Evolutionary conservation across 352 stramenopile genomes (phyloP).

Genomic region (Phytophthora uliginosa): DNA sequence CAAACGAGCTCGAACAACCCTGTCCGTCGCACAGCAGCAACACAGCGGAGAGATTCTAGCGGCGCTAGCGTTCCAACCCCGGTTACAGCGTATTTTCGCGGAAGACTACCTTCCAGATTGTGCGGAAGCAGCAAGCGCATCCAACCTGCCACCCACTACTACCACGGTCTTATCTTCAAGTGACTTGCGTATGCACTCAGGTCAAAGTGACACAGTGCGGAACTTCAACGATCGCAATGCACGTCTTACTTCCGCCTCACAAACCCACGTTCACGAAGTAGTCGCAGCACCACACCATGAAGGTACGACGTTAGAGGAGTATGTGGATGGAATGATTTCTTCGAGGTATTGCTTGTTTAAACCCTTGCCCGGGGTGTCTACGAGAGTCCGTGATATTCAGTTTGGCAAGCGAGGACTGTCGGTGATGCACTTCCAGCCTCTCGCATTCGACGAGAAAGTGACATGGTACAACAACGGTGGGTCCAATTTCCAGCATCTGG

Average conservation of each 20-base stretch:
- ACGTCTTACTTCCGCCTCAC: neutral
- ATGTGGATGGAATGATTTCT: slow-evolving; percentile 1
- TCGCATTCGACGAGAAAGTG: neutral
- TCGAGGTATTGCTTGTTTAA: neutral
- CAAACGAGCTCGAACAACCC: neutral
- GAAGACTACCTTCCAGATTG: neutral
- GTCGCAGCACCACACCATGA: neutral
- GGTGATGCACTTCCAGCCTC: neutral
- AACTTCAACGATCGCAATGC: neutral
- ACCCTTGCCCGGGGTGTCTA: neutral
- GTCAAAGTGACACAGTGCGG: neutral
- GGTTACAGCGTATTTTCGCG: slow-evolving; percentile 2
- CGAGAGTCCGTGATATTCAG: neutral
- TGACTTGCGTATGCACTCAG: neutral
- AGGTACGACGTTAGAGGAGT: neutral
- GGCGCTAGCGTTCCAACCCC: neutral
- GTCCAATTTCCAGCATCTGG: neutral
- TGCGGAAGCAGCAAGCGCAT: neutral
- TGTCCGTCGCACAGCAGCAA: slow-evolving; percentile 4
- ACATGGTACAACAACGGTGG: neutral
- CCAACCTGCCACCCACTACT: too few relatives aligned
- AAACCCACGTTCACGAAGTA: neutral
- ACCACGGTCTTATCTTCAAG: neutral
- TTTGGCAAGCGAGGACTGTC: neutral
- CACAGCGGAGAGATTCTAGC: slow-evolving; percentile 3